Conservation (phyloP, 2,329 filamentous ascomycete genomes). For the Cercospora sp. region DNA sequence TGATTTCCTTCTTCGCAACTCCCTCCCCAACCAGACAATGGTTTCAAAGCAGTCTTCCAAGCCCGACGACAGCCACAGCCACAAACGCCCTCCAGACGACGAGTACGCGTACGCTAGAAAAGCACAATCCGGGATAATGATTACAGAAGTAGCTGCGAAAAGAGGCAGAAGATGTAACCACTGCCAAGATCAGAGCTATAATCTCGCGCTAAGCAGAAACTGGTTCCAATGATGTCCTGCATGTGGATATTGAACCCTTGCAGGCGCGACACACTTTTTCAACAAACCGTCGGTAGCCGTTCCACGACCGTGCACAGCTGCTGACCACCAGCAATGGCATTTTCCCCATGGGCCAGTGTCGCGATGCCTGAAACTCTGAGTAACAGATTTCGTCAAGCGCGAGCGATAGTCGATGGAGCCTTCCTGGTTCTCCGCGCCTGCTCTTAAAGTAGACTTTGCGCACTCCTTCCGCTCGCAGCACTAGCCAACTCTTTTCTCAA, state of each 20-base stretch:
- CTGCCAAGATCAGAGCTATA: neutral
- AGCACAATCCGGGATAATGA: neutral
- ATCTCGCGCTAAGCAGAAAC: neutral
- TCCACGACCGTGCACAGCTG: neutral
- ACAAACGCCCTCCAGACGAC: neutral
- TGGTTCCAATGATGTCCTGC: neutral
- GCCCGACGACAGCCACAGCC: neutral
- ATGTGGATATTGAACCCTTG: slow-evolving; percentile 10
- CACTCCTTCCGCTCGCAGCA: slow-evolving; percentile 5
- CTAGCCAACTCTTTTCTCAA: slow-evolving; percentile 9
- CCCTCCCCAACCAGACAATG: neutral
- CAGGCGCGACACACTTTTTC: neutral
- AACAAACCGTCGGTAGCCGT: slow-evolving; percentile 15
- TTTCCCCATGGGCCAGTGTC: slow-evolving; percentile 15
- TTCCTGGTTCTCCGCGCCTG: neutral
- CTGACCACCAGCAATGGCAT: slow-evolving; percentile 9
- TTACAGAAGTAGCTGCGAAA: neutral
- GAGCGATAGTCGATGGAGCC: neutral
- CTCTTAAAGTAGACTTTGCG: slow-evolving; percentile 8
- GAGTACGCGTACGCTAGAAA: neutral
- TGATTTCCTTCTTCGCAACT: neutral
- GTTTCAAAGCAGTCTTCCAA: neutral
- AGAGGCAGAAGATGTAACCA: neutral
- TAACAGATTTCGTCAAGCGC: slow-evolving; percentile 12
- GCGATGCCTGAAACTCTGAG: slow-evolving; percentile 2